Evolutionary conservation across 2,329 filamentous ascomycete genomes (phyloP).

Genomic region (Cephalotrichum gorgonifer): DNA sequence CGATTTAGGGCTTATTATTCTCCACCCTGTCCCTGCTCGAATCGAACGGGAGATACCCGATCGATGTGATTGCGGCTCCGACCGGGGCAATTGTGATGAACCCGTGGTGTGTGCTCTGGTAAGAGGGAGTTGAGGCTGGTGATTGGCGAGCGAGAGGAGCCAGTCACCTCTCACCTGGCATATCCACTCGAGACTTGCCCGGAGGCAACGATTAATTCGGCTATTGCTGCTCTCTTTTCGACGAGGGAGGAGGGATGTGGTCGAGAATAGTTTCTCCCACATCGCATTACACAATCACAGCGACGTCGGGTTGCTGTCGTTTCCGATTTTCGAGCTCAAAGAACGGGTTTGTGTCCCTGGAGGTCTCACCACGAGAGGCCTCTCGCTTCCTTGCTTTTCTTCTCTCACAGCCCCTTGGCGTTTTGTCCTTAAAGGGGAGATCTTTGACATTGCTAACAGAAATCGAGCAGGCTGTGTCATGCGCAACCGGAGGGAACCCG

Average conservation of each 20-base stretch:
- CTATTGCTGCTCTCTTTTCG: neutral
- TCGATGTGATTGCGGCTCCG: constrained; percentile 8
- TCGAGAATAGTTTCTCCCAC: too few species aligned
- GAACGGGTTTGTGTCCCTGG: neutral
- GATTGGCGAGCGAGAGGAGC: constrained; percentile 9
- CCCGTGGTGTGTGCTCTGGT: constrained; percentile 10
- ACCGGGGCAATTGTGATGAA: constrained; percentile 10
- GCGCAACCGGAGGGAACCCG: neutral
- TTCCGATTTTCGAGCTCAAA: neutral
- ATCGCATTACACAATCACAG: too few species aligned
- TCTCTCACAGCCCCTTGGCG: neutral
- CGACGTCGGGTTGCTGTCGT: neutral
- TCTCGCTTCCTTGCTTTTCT: too few species aligned
- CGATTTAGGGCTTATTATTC: neutral
- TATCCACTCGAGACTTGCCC: neutral
- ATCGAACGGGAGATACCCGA: neutral
- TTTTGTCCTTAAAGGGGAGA: neutral
- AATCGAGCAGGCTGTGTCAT: neutral
- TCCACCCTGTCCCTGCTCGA: neutral
- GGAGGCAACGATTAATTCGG: neutral
- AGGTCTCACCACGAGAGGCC: neutral
- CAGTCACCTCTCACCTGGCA: neutral
- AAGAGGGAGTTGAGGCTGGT: constrained; percentile 2
- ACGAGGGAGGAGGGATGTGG: neutral
- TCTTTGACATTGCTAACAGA: too few species aligned